Base-by-base conservation (phyloP, 2,329 filamentous ascomycete genomes). In the Aureobasidium sp. region DNA sequence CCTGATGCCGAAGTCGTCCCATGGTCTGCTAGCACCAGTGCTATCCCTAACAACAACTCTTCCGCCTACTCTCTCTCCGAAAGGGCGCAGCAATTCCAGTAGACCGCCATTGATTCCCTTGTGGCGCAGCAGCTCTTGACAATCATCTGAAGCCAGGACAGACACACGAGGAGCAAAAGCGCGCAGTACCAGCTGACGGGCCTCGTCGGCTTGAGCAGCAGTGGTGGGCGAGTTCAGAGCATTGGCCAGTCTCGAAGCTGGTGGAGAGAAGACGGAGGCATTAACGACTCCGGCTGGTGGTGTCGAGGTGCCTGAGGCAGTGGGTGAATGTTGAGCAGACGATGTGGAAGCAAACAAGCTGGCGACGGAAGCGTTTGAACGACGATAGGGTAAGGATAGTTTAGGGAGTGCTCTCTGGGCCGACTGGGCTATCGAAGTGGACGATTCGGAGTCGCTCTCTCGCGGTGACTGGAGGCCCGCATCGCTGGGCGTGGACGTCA, bases 31-130 rank as follows among this genome's bases (percentile, higher is more conserved):
- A 47, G 87, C 84, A 9, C 94, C 93, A 67, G 90, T 86, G 71
- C 92, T 97, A 75, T 99, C 94, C 69, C 94, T 82, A 61, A 97
- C 87, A 3, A 89, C 89, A 57, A 99, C 88, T 71, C 94, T 96
- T 34, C 94, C 94, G 55, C 88, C 84, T 0, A 97, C 83, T 17
- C 82, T 84, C 75, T 99, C 94, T 34, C 94, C 94, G 77, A 96
- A 99, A 0, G 94, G 93, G 56, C 93, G 82, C 62, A 99, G 77
- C 27, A 99, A 78, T 73, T 96, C 89, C 79, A 92, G 87, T 53
- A 99, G 80, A 0, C 93, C 92, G 48, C 86, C 82, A 43, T 84
- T 79, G 67, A 97, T 90, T 0, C 95, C 95, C 76, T 99, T 99
- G 66, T 88, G 86, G 63, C 81, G 82, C 61, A 92, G 82, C 63